Base-by-base conservation (phyloP, 2,329 filamentous ascomycete genomes). In the Xenoacremonium recifei region DNA sequence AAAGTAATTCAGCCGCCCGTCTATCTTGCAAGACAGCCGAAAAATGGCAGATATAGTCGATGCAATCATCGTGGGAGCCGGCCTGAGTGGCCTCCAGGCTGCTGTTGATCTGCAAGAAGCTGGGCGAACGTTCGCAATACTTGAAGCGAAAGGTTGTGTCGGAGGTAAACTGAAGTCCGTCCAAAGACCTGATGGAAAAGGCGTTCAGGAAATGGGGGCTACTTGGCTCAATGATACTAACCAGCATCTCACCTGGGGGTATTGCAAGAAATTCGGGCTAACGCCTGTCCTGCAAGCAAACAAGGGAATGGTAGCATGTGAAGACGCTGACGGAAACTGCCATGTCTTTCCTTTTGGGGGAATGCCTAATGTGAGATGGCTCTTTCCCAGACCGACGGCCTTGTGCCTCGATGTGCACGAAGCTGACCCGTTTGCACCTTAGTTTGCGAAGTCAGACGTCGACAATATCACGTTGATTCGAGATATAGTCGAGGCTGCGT, bases 61-160 rank as follows among this genome's bases (percentile, higher is more conserved):
- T 15, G 36, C 39, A 18, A 16, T 31, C n/a, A 35, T 39, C 12
- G 33, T 44, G n/a, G 41, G 41, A 13, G 31, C 36, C 12, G 41
- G 41, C 3, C 41, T 39, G 15, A 39, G 35, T 13, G 41, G 41
- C n/a, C 30, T 43, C 5, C 35, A 31, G 7, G 41, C 41, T 4
- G 41, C 41, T 6, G 21, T 15, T 3, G 41, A 43, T 6, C 3
- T 43, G 3, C 31, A 35, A 3, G 12, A 31, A 19, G 41, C 35
- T 12, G 41, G 31, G 5, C 17, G 27, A 10, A 39, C 41, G 3
- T 44, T 35, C 13, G 25, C 39, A 11, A 32, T 44, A 10, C 18
- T 39, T 3, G 41, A 44, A 23, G 41, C 41, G 13, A 39, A 29
- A 21, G 30, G 39, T 10, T 36, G 31, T 18, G 36, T 39, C 6